phyloP scores from a whole-genome alignment of 352 stramenopile genomes.

The Pythium pyrilobum region DNA sequence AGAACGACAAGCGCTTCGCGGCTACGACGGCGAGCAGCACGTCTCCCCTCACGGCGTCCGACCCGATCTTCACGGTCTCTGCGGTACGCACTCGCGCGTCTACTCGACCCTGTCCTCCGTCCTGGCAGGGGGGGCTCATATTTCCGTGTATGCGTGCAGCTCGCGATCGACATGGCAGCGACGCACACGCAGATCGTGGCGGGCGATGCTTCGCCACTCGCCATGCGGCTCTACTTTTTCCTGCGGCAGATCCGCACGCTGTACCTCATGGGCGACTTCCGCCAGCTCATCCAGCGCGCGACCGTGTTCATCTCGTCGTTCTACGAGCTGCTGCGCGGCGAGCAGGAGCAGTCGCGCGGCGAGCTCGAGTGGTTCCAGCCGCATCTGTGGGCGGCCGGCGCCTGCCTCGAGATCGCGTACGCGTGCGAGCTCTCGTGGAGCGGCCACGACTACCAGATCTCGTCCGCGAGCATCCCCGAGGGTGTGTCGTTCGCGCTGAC shows the following conservation, averaged over 20 bases:
- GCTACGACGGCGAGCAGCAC: not conserved
- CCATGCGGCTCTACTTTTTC: slow-evolving; percentile 75
- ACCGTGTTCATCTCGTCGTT: slow-evolving; percentile 57
- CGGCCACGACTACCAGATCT: slow-evolving; percentile 53
- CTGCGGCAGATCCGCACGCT: slow-evolving; percentile 70
- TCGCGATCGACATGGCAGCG: slow-evolving; percentile 46
- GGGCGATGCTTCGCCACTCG: slow-evolving; percentile 40
- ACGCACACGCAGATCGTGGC: slow-evolving; percentile 48
- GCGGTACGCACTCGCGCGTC: slow-evolving; percentile 28
- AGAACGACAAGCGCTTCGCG: slow-evolving; percentile 18
- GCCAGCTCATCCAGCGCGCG: slow-evolving; percentile 49
- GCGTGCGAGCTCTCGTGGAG: slow-evolving; percentile 73
- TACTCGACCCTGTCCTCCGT: not conserved
- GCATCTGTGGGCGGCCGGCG: slow-evolving; percentile 63
- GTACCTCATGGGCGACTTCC: slow-evolving; percentile 67
- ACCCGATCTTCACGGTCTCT: slow-evolving; percentile 57
- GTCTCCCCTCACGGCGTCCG: slow-evolving; percentile 14
- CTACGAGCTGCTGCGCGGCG: slow-evolving; percentile 25
- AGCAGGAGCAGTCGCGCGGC: slow-evolving; percentile 11
- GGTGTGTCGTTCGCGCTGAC: slow-evolving; percentile 38
- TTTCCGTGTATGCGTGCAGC: slow-evolving; percentile 21
- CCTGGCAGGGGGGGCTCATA: not conserved
- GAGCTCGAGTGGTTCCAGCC: slow-evolving; percentile 41
- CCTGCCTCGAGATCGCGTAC: slow-evolving; percentile 72
- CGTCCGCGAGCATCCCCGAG: slow-evolving; percentile 38